Base-by-base conservation (phyloP, 805 yeast species). In the Candida taoyuanica region DNA sequence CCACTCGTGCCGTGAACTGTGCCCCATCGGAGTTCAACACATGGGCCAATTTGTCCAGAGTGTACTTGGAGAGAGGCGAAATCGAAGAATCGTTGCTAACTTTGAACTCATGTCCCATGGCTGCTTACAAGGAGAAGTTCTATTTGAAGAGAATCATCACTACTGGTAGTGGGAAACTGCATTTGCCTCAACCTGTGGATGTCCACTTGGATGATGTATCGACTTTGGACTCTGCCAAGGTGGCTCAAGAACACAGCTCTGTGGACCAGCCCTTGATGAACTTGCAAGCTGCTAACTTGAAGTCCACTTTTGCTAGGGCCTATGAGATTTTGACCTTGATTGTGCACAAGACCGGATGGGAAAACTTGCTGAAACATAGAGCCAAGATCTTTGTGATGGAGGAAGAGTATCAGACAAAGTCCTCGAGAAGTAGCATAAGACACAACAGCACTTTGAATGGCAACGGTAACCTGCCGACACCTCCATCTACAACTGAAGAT, bases 21-120 rank as follows among this genome's bases (percentile, higher is more conserved):
- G 70, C 83, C 1, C 95, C 95, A 3, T 80, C 88, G 5, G 84
- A 78, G 50, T 84, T 83, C 58, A 73, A 68, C 47, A 75, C 87
- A 3, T 85, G 95, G 95, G 71, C 81, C 4, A 61, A 74, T 40
- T 59, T 85, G 41, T 84, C 83, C 7, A 70, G 71, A 48, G 73
- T 76, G 2, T 83, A 84, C 57, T 74, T 83, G 28, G 70, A 71
- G 31, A 55, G 75, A 36, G 78, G 77, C 19, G 81, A 82, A 58
- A 75, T 76, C 55, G 89, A 83, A 55, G 74, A 81, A 48, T 85
- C 93, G 2, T 65, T 85, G 37, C 61, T 83, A 40, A 75, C 88
- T 1, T 66, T 85, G 47, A 85, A 85, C 52, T 78, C 91, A 13
- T 82, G 89, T 53, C 94, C 94, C 17, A 82, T 85, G 87, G 79